Evolutionary conservation across 2,329 filamentous ascomycete genomes (phyloP), one percentile per base, ranked within the genome.

Genomic region (Aspergillaceae sp.): DNA sequence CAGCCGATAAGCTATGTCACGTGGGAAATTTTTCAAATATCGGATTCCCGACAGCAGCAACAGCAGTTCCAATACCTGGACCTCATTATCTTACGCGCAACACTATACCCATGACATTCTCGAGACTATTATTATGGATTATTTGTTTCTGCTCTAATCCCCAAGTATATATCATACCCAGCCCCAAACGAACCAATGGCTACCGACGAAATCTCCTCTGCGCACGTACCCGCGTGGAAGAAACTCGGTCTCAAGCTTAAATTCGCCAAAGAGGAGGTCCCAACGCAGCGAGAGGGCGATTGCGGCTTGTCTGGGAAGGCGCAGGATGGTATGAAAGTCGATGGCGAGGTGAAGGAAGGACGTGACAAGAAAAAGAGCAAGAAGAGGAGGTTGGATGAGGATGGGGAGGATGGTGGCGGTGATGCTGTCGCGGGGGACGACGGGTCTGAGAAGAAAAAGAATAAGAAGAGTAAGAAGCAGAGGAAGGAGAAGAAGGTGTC

Each of bases 221-320:
- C 46, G 33, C 45, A 55, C 35, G 62, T 76, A 41, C 78, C 79
- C 30, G 77, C 79, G 49, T 82, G 77, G 77, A 80, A 80, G 60
- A 70, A 75, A 58, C 64, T 81, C 46, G 78, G 78, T 33, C 67
- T 81, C 50, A 80, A 80, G 66, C 67, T 79, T 55, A 82, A 80
- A 61, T 73, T 73, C 58, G 69, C 72, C 40, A 70, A 73, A 45
- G 52, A 56, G 11, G 11, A 26, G 19, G 26, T 4, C 28, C 45
- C 59, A 28, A 34, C 34, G 29, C 54, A 56, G 26, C 48, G 51
- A 11, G 40, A 43, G 26, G 60, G 67, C 41, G 50, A 60, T 30
- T 4, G 2, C 29, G 35, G 11, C 5, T n/a, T n/a, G 10, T n/a
- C 6, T 6, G 35, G 11, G 10, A 5, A 41, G 19, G 5, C 27